A percentile compares a stretch with the other conserved stretches of the same genome.
phyloP scores from a whole-genome alignment of 2,329 filamentous ascomycete species.

The Fusarium sp. region DNA sequence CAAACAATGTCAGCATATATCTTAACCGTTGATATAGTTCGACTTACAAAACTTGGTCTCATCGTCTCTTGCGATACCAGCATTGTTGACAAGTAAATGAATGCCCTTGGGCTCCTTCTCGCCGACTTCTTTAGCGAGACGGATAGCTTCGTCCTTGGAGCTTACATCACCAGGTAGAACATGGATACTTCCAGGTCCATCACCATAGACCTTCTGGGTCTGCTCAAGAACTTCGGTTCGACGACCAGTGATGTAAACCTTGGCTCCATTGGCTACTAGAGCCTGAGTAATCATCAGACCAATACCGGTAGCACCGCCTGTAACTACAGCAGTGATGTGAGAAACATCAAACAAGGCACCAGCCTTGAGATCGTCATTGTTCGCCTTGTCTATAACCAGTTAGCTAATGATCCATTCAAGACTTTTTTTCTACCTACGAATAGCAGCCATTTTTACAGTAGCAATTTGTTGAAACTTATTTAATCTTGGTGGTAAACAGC shows the following conservation, averaged over 20 bases:
- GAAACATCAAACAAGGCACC: slow-evolving; percentile 9
- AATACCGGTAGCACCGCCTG: slow-evolving; percentile 10
- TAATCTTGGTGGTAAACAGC: not conserved
- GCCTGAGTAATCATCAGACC: slow-evolving; percentile 9
- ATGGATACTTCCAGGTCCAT: slow-evolving; percentile 1
- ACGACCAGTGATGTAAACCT: slow-evolving; percentile 17
- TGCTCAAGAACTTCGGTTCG: not conserved
- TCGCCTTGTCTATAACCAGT: not conserved
- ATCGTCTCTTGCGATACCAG: slow-evolving; percentile 2
- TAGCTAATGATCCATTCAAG: fast-evolving
- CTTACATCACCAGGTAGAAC: slow-evolving; percentile 5
- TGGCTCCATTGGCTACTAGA: not conserved
- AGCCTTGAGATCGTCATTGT: not conserved
- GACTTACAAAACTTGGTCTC: slow-evolving; percentile 13
- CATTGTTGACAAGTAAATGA: slow-evolving; percentile 4
- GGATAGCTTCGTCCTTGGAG: not conserved
- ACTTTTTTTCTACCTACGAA: too few species aligned
- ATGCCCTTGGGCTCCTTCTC: not conserved
- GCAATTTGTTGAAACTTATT: not conserved
- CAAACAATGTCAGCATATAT: fast-evolving
- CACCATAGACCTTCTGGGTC: not conserved
- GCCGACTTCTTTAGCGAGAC: not conserved
- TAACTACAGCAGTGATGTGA: not conserved
- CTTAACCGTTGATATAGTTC: fast-evolving
- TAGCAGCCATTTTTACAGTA: not conserved